phyloP scores from a whole-genome alignment of 106 monocot genomes.

The Hemerocallis citrina region DNA sequence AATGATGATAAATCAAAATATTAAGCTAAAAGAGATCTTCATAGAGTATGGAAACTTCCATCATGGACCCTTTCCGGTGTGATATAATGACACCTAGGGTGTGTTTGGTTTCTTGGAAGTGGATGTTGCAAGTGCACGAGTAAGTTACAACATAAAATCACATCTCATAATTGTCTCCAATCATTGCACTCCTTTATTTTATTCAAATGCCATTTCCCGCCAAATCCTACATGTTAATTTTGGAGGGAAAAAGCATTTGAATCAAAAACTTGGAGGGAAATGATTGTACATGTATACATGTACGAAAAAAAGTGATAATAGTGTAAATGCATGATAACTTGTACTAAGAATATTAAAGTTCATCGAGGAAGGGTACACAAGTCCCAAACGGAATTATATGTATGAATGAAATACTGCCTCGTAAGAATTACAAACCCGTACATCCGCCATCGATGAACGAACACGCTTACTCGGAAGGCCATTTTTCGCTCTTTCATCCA shows the following conservation, averaged over 20 bases:
- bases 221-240: background rate
- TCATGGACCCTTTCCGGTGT: no score
- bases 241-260: background rate
- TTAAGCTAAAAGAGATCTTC: no score
- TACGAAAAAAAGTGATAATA: background rate
- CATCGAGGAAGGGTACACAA: background rate
- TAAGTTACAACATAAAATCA: no score
- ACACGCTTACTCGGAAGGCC: constrained; percentile 59
- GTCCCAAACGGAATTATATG: no score
- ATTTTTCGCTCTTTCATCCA: constrained; percentile 65
- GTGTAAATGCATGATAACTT: background rate
- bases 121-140: no score
- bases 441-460: constrained; percentile 76
- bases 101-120: no score
- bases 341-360: background rate
- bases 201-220: background rate
- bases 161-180: no score
- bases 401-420: background rate
- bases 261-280: background rate
- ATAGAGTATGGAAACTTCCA: no score
- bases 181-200: background rate
- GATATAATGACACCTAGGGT: no score
- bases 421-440: constrained; percentile 63
- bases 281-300: background rate
- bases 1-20: no score